Evolutionary conservation across 352 stramenopile genomes (phyloP).

Genomic region (Pythium oligandrum): DNA sequence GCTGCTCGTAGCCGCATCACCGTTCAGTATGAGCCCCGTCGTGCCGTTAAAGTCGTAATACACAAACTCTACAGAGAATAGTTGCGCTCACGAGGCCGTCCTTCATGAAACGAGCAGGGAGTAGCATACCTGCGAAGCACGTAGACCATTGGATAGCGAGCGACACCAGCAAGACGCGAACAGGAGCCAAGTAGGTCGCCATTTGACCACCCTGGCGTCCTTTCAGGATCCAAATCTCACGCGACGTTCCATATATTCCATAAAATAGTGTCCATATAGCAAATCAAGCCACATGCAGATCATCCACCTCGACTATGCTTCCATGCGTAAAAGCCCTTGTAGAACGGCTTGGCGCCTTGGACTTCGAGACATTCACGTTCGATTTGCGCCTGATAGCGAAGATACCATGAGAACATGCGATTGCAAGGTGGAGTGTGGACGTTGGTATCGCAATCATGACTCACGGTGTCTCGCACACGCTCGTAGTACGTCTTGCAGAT

Average conservation of each 20-base stretch:
- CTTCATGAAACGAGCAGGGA: no score
- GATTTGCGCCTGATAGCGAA: slow-evolving; percentile 25
- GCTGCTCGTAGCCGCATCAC: slow-evolving; percentile 68
- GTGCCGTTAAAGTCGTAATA: slow-evolving; percentile 88
- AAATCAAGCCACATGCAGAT: neutral
- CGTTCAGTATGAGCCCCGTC: slow-evolving; percentile 71
- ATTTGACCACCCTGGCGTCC: no score
- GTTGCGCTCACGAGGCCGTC: no score
- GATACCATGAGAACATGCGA: slow-evolving; percentile 57
- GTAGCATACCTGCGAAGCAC: no score
- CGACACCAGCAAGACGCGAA: no score
- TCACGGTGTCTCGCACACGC: slow-evolving; percentile 30
- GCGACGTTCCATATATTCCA: no score
- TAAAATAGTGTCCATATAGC: no score
- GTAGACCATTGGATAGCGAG: no score
- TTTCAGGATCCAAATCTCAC: no score
- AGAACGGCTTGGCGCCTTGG: slow-evolving; percentile 16
- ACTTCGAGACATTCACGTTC: slow-evolving; percentile 52
- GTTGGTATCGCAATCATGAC: slow-evolving; percentile 17
- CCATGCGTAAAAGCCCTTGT: slow-evolving; percentile 23
- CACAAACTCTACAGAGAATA: slow-evolving; percentile 56
- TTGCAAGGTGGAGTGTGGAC: slow-evolving; percentile 8
- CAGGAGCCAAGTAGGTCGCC: no score
- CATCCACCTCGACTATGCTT: slow-evolving; percentile 3
- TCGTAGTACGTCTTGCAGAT: slow-evolving; percentile 63